Evolutionary conservation across 805 yeast genomes (phyloP), one percentile per base, ranked within the genome.

Genomic region (Candida oleophila): DNA sequence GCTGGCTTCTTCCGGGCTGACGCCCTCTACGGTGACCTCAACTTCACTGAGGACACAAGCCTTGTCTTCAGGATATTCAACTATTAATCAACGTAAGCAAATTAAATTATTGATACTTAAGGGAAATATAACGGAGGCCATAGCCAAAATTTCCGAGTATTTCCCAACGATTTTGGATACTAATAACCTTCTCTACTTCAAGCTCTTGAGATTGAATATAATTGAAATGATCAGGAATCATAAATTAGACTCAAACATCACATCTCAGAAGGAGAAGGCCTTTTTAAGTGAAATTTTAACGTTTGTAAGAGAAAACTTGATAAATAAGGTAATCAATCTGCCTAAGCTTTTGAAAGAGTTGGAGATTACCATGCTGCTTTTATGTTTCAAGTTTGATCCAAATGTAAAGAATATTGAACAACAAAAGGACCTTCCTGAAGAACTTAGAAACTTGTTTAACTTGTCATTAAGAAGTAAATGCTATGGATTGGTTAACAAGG

Each of bases 331-430:
- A 1, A 73, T 85, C 2, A 74, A 77, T 43, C 82, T 83, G 41
- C 69, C 69, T 51, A 71, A 71, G 47, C 80, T 85, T 49, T 73
- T 89, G 64, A 78, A 79, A 45, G 92, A 88, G 52, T 66, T 90
- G 50, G 96, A 91, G 60, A 70, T 83, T 38, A 83, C 95, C 2
- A 87, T 90, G 94, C 89, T 96, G 19, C 70, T 90, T 49, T 66
- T 90, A 33, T 80, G 83, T 55, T 79, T 77, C 57, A 74, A 76
- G 33, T 66, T 68, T 49, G 69, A 66, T 22, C 66, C 74, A 11
- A 43, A 53, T 7, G 42, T 57, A 4, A 60, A 56, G 38, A 58
- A 64, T 36, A 55, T 63, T 5, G 66, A 62, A 22, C 66, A 71
- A 18, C 71, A 68, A 52, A 59, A 61, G 41, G 76, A 68, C 41